These are phyloP conservation scores for Vitis hybrid DNA, from an alignment of 177 flowering plant genomes.

Conservation along the genomic window DNA sequence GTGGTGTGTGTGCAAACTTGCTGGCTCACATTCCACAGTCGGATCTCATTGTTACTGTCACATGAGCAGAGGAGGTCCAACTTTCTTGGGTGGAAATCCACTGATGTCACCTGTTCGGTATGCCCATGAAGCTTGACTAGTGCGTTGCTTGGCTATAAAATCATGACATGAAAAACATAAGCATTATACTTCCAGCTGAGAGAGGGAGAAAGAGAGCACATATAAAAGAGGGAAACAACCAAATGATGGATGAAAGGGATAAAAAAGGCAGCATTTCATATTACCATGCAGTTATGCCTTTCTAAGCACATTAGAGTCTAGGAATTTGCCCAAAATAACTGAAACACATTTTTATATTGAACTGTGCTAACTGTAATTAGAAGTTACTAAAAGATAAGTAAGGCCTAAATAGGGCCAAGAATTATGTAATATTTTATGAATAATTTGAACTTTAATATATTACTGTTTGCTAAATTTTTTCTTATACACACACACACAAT, in stretches of 20 bases:
- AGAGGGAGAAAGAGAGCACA: not conserved
- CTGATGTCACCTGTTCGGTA: conserved; percentile 40
- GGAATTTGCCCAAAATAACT: too few species aligned
- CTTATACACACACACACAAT: too few species aligned
- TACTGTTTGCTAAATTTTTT: too few species aligned
- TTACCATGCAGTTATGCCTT: too few species aligned
- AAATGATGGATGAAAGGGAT: not conserved
- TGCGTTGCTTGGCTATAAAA: conserved; percentile 37
- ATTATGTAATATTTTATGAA: too few species aligned
- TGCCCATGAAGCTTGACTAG: conserved; percentile 43
- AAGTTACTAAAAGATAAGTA: too few species aligned
- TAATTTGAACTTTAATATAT: too few species aligned
- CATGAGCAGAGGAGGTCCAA: conserved; percentile 47
- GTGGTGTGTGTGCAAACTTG: conserved; percentile 23
- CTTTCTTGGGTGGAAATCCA: conserved; percentile 58
- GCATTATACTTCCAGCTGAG: not conserved
- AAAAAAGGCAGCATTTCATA: too few species aligned
- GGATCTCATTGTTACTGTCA: conserved; percentile 45
- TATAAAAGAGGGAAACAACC: not conserved
- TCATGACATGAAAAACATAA: conserved; percentile 2
- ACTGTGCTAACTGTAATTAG: too few species aligned
- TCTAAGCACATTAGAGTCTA: too few species aligned
- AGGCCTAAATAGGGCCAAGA: too few species aligned
- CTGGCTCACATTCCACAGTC: conserved; percentile 40
- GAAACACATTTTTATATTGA: too few species aligned